phyloP scores from a whole-genome alignment of 2,329 filamentous ascomycete genomes.

The Cytospora mali region DNA sequence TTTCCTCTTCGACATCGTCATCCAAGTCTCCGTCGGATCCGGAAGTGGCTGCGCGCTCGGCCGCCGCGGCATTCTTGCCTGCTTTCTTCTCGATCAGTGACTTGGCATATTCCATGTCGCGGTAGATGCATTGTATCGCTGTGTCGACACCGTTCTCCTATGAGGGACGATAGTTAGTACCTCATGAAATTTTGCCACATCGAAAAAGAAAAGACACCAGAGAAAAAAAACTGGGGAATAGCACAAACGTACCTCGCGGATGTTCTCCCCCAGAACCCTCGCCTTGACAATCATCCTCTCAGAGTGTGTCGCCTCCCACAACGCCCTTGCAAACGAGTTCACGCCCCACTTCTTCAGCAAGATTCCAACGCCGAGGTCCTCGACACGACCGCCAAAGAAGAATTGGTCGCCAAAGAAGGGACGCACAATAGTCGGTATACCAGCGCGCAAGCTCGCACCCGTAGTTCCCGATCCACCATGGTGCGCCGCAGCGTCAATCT shows the following conservation, averaged over 20 bases:
- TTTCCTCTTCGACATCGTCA: conserved; percentile 72
- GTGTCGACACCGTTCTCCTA: conserved; percentile 89
- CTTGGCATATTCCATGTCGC: conserved; percentile 90
- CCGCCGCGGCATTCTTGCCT: conserved; percentile 50
- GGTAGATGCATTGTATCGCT: conserved; percentile 90
- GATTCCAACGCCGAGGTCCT: conserved; percentile 91
- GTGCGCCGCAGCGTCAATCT: conserved; percentile 92
- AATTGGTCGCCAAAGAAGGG: conserved; percentile 98
- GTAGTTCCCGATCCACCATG: conserved; percentile 96
- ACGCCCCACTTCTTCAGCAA: conserved; percentile 87
- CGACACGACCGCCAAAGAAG: conserved; percentile 88
- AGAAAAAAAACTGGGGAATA: neutral
- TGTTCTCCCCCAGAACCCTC: conserved; percentile 77
- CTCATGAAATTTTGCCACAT: neutral
- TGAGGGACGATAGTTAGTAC: conserved; percentile 32
- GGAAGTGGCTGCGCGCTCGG: conserved; percentile 37
- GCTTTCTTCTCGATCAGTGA: conserved; percentile 73
- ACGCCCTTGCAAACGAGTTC: conserved; percentile 78
- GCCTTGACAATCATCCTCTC: conserved; percentile 92
- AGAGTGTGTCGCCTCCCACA: conserved; percentile 91
- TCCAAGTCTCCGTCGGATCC: conserved; percentile 48
- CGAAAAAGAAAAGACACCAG: too few species aligned
- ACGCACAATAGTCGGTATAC: conserved; percentile 90
- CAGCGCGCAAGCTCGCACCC: conserved; percentile 86
- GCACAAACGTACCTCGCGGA: conserved; percentile 69